Evolutionary conservation across 1,284 basidiomycete species (phyloP), one percentile per base, ranked within the genome.

Genomic region (Phellopilus nigrolimitatus): DNA sequence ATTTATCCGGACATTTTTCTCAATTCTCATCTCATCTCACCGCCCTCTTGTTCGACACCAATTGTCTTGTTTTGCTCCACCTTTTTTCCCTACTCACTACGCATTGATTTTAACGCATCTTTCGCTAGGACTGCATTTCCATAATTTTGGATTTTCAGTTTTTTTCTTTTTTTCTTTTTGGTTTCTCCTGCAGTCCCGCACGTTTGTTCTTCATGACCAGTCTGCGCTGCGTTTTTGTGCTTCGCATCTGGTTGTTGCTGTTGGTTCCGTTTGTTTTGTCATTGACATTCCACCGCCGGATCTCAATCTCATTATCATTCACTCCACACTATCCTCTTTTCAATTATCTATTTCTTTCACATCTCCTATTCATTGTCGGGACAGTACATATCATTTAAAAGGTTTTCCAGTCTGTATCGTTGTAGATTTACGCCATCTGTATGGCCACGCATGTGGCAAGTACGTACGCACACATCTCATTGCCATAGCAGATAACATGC

Each of bases 391-490:
- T 3, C 17, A 34, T 51, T 34, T 21, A 15, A 13, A 25, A 13
- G 27, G 24, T n/a, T n/a, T n/a, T 42, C 21, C 19, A 33, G n/a
- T 28, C 46, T 53, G 51, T 53, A 53, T 27, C 51, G 24, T 47
- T 53, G 51, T 53, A 53, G 51, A 48, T 30, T 33, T 17, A 25
- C 30, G 48, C 30, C 38, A 28, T 43, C 40, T 34, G 39, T 50
- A 33, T 47, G 45, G 42, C 42, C 42, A 30, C 17, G 17, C 25
- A 44, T n/a, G n/a, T n/a, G n/a, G 36, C 17, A 31, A 44, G 42
- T 37, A 49, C 47, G 21, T 40, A 34, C 39, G 34, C n/a, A 38
- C 38, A 25, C 38, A 28, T 28, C 31, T 36, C 24, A 37, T 25
- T 24, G 36, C 31, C 31, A 21, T 21, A 41, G n/a, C 47, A 41